Evolutionary conservation across 495 filamentous ascomycete species (phyloP), one percentile per base, ranked within the genome.

Genomic region (Annulohypoxylon moriforme): DNA sequence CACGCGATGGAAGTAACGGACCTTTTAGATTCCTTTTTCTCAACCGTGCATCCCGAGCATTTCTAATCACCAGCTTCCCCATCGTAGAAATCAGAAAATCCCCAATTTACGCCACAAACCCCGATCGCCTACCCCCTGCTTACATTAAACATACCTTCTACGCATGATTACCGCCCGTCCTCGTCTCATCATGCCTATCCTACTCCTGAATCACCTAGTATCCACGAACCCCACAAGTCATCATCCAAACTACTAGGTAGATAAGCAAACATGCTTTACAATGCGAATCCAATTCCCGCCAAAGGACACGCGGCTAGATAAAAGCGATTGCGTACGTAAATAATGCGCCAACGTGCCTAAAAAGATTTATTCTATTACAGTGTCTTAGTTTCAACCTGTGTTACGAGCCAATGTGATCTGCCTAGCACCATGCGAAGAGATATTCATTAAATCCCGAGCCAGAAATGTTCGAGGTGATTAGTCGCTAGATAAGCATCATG

Each of bases 141-240:
- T 52, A 52, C 47, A 52, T 52, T 55, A 5, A 25, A 29, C 14
- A 52, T 31, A 63, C 58, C 29, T 63, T 38, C 60, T 63, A 64
- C 47, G 33, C 47, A 55, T 42, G 36, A 55, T 34, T 55, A 18
- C 44, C 33, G 38, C 62, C 50, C 10, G 36, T 24, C 49, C 47
- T 34, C 25, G 61, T 50, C 31, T 60, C 64, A 42, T 33, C 31
- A 31, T 34, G 1, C 46, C n/a, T 67, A 38, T 40, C 47, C 22
- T 53, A 25, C 18, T 53, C 31, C 24, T 18, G 13, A 31, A 25
- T 53, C 27, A 18, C 31, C 33, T 58, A 58, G 55, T 31, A 4
- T 58, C 31, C 20, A 40, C 55, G 20, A 40, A 40, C 33, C 55
- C 31, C 55, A 58, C 33, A 29, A 34, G 13, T 33, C 55, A 40